Percentiles rank a stretch among this genome's conserved stretches.
phyloP scores from a whole-genome alignment of 2,329 filamentous ascomycete species.

The Penicillium sp. region DNA sequence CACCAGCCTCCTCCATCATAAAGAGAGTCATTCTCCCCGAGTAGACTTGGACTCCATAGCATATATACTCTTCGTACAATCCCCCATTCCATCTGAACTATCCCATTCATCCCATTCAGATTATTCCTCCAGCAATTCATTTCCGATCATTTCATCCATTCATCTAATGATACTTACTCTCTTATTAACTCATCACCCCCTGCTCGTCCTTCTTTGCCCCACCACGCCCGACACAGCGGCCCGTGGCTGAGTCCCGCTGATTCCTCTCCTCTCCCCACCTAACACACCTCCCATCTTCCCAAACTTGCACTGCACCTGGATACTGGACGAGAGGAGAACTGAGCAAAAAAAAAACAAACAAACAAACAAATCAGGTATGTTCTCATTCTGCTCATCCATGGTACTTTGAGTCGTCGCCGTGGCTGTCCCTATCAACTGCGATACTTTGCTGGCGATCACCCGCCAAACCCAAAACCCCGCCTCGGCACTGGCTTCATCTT shows the following conservation, averaged over 20 bases:
- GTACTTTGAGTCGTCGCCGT: no score
- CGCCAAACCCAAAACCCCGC: slow-evolving; percentile 16
- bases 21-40: neutral
- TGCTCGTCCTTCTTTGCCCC: slow-evolving; percentile 20
- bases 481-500: slow-evolving; percentile 12
- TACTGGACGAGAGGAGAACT: neutral
- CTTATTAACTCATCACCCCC: neutral
- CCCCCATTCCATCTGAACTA: neutral
- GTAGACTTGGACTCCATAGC: neutral
- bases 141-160: neutral
- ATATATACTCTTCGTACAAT: neutral
- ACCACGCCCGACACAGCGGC: slow-evolving; percentile 21
- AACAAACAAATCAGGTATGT: neutral
- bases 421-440: neutral
- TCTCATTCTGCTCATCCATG: neutral
- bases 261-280: slow-evolving; percentile 16
- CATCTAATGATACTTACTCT: neutral
- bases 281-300: slow-evolving; percentile 3
- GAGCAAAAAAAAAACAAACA: no score
- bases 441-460: slow-evolving; percentile 3
- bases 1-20: slow-evolving; percentile 1
- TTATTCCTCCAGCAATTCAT: neutral
- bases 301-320: neutral
- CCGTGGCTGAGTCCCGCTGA: slow-evolving; percentile 26
- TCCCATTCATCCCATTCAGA: neutral